Percentiles rank a stretch among this genome's conserved stretches.
Evolutionary conservation across 2,329 filamentous ascomycete genomes (phyloP).

Genomic region (Tolypocladium ophioglossoides): DNA sequence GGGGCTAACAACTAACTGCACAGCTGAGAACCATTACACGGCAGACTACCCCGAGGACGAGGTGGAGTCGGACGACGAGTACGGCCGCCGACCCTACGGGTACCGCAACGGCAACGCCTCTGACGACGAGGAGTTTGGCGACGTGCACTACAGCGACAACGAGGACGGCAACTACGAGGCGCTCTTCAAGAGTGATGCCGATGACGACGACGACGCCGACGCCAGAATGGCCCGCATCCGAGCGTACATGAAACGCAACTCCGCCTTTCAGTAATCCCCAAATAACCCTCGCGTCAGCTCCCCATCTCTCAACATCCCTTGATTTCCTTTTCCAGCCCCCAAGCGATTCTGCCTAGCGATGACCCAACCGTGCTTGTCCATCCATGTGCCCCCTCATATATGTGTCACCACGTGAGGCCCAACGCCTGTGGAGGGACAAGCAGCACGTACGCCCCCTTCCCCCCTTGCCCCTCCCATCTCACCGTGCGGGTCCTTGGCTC

Average conservation of each 20-base stretch:
- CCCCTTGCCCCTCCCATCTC: not conserved
- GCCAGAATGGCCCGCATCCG: constrained; percentile 27
- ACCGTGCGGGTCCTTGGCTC: not conserved
- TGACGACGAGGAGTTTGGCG: constrained; percentile 43
- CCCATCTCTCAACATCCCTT: not conserved
- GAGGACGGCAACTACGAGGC: constrained; percentile 26
- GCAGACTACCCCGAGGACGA: constrained; percentile 77
- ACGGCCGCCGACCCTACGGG: constrained; percentile 42
- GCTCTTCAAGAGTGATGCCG: constrained; percentile 25
- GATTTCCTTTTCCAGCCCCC: not conserved
- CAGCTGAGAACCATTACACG: constrained; percentile 68
- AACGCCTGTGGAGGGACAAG: not conserved
- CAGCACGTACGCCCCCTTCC: not conserved
- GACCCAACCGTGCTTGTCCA: not conserved
- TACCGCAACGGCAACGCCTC: constrained; percentile 44
- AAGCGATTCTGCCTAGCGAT: not conserved
- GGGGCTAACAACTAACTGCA: constrained; percentile 1
- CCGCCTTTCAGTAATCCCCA: constrained; percentile 8
- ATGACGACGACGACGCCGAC: constrained; percentile 23
- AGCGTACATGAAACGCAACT: constrained; percentile 24
- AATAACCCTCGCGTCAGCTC: not conserved
- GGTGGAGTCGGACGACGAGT: constrained; percentile 52
- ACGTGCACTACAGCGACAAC: constrained; percentile 34
- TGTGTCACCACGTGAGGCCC: not conserved
- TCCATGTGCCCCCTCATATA: not conserved